Conservation (phyloP, 768 basidiomycete genomes). For the Tylopilus felleus region DNA sequence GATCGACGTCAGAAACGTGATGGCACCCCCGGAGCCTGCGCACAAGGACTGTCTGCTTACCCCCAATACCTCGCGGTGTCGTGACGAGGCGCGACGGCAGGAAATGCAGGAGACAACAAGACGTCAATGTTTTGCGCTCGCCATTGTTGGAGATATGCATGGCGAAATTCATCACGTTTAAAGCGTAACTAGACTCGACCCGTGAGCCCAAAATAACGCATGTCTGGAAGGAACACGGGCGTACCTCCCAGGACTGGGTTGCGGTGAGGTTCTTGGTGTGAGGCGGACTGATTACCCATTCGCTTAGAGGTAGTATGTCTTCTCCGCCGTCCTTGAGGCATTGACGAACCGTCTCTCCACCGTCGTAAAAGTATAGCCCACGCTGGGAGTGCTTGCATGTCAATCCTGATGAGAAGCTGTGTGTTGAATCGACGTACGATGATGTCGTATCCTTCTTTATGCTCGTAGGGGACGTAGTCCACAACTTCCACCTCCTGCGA, state of each 20-base stretch:
- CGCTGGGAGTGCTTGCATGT: constrained; percentile 22
- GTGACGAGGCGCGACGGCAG: too few species aligned
- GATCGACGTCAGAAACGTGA: too few species aligned
- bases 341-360: constrained; percentile 28
- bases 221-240: background rate
- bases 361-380: constrained; percentile 39
- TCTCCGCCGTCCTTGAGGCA: constrained; percentile 31
- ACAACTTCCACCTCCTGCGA: constrained; percentile 35
- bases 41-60: too few species aligned
- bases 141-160: constrained; percentile 37
- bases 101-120: too few species aligned
- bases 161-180: constrained; percentile 34
- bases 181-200: constrained; percentile 22
- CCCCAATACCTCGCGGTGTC: too few species aligned
- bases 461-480: constrained; percentile 35
- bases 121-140: constrained; percentile 33
- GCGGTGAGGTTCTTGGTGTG: constrained; percentile 24
- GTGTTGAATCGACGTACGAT: constrained; percentile 20
- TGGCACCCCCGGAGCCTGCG: too few species aligned
- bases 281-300: constrained; percentile 35
- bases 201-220: constrained; percentile 3
- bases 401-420: background rate
- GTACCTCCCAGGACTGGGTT: constrained; percentile 31
- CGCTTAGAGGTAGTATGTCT: constrained; percentile 32
- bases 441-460: constrained; percentile 33